Percentiles rank a stretch among this genome's conserved stretches.
Evolutionary conservation across 441 rosid species (phyloP).

Genomic region (Viola pubescens): DNA sequence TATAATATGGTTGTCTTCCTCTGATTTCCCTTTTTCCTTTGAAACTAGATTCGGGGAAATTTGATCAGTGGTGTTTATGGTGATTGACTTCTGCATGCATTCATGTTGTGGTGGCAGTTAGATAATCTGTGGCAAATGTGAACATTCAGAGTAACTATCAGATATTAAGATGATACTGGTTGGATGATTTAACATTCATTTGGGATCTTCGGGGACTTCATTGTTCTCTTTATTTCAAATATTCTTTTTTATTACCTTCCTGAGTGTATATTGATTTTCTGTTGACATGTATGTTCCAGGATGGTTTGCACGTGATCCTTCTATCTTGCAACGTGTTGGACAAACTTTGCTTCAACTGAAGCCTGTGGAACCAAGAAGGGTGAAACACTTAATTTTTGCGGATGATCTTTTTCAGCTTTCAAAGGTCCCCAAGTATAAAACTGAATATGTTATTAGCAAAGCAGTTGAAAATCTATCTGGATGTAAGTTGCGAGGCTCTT

Average conservation of each 20-base stretch:
- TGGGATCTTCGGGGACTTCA: conserved; percentile 12
- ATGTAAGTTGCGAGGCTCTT: conserved; percentile 51
- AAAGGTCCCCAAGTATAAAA: conserved; percentile 70
- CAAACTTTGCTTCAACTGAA: conserved; percentile 58
- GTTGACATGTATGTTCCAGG: conserved; percentile 34
- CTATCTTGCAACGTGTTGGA: conserved; percentile 61
- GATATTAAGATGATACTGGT: background rate
- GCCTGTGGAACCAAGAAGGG: conserved; percentile 50
- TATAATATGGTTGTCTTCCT: too few species aligned
- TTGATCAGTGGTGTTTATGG: too few species aligned
- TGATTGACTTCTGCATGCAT: too few species aligned
- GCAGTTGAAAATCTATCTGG: conserved; percentile 72
- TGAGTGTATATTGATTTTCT: conserved; percentile 2
- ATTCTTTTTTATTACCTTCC: conserved; percentile 10
- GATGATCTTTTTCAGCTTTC: conserved; percentile 86
- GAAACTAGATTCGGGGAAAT: too few species aligned
- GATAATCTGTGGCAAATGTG: background rate
- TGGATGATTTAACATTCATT: conserved; percentile 5
- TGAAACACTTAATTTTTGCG: conserved; percentile 56
- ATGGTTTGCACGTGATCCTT: conserved; percentile 80
- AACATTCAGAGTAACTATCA: background rate
- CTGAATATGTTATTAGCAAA: conserved; percentile 57
- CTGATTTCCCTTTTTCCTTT: background rate
- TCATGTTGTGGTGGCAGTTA: too few species aligned
- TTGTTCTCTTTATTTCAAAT: conserved; percentile 8